Percentiles rank a stretch among this genome's conserved stretches.
These are phyloP conservation scores for Aspergillus heteromorphus DNA, from an alignment of 495 filamentous ascomycete genomes.

Conservation along the genomic window DNA sequence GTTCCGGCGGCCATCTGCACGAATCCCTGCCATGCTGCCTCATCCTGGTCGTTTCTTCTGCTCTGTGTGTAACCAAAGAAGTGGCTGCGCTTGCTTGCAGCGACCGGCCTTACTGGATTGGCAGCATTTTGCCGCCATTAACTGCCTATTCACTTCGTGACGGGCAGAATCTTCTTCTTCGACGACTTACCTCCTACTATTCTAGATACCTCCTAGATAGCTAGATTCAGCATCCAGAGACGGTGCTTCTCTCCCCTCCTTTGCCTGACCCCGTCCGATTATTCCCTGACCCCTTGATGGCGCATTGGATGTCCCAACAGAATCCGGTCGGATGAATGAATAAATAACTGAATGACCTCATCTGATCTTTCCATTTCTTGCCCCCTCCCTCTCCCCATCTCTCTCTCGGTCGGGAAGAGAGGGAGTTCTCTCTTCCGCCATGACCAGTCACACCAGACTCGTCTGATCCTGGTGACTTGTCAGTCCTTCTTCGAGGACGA, in stretches of 20 bases:
- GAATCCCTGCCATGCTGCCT: constrained; percentile 19
- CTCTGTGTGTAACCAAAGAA: constrained; percentile 26
- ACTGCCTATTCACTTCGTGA: background rate
- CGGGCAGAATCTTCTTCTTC: background rate
- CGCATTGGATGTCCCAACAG: too few species aligned
- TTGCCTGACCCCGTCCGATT: background rate
- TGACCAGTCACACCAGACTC: constrained; percentile 12
- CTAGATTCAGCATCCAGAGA: too few species aligned
- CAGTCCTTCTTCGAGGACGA: too few species aligned
- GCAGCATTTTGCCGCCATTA: constrained; percentile 1
- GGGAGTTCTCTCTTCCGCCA: background rate
- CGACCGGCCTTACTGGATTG: constrained; percentile 1
- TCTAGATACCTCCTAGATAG: too few species aligned
- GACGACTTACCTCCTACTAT: too few species aligned
- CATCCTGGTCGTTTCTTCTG: constrained; percentile 18
- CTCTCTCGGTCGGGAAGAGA: too few species aligned
- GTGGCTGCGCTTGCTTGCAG: constrained; percentile 22
- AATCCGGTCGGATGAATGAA: too few species aligned
- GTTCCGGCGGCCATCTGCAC: constrained; percentile 19
- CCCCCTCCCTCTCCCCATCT: too few species aligned
- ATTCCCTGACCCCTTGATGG: too few species aligned
- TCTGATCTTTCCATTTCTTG: background rate
- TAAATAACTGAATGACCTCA: too few species aligned
- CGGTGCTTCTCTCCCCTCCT: too few species aligned
- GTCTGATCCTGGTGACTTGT: constrained; percentile 18